phyloP scores from a whole-genome alignment of 345 rosid species.

The Clarkia xantiana region DNA sequence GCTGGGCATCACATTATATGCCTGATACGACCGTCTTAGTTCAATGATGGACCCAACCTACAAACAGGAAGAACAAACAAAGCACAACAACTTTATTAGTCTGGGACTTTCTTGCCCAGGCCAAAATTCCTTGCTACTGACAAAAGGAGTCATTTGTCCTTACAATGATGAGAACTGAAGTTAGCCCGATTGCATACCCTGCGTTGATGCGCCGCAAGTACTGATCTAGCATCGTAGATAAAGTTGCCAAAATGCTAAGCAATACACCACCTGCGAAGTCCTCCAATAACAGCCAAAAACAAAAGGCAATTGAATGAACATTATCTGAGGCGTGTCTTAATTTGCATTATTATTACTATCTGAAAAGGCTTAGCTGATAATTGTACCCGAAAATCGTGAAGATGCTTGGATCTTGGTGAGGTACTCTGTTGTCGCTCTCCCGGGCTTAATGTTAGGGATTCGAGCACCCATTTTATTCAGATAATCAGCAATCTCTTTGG shows the following conservation, averaged over 20 bases:
- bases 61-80: not conserved
- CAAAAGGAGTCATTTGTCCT: slow-evolving; percentile 13
- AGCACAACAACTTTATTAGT: not conserved
- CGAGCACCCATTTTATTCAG: slow-evolving; percentile 98
- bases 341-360: not conserved
- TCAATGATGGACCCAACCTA: slow-evolving; percentile 97
- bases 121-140: not conserved
- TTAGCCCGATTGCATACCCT: slow-evolving; percentile 78
- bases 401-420: slow-evolving; percentile 81
- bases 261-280: slow-evolving; percentile 58
- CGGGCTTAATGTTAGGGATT: slow-evolving; percentile 85
- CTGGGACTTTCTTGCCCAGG: not conserved
- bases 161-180: slow-evolving; percentile 78
- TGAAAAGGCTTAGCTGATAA: too few relatives aligned
- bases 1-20: slow-evolving; percentile 92
- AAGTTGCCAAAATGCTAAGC: slow-evolving; percentile 72
- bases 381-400: slow-evolving; percentile 89
- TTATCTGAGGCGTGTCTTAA: slow-evolving; percentile 1
- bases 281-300: not conserved
- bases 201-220: slow-evolving; percentile 64
- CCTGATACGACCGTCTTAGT: slow-evolving; percentile 90
- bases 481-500: slow-evolving; percentile 90
- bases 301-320: slow-evolving; percentile 1
- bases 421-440: slow-evolving; percentile 83
- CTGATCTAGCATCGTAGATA: slow-evolving; percentile 71